Conservation (phyloP, 176 grass and related monocot genomes). For the Hordeum marinum region DNA sequence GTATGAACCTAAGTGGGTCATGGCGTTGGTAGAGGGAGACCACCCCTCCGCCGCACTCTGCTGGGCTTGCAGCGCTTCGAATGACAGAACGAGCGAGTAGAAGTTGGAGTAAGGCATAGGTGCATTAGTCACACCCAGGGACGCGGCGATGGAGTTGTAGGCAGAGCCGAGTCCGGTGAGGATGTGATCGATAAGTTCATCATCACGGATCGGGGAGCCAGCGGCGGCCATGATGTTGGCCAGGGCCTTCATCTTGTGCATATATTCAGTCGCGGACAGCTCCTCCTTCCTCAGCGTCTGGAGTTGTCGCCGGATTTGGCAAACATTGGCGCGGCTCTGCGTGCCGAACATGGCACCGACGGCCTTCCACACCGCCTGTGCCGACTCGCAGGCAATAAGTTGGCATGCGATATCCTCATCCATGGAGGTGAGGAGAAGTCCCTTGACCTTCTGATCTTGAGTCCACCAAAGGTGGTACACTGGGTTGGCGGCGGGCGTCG, state of each 20-base stretch:
- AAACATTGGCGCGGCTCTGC: not conserved
- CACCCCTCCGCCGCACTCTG: too few relatives aligned
- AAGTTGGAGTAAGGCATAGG: too few relatives aligned
- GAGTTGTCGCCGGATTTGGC: not conserved
- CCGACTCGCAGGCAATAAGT: not conserved
- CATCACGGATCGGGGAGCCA: too few relatives aligned
- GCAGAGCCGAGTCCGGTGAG: too few relatives aligned
- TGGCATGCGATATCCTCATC: not conserved
- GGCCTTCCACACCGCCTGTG: rapidly evolving
- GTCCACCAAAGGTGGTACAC: not conserved
- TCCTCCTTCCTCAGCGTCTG: not conserved
- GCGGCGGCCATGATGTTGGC: not conserved
- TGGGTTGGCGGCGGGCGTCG: too few relatives aligned
- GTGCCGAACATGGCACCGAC: not conserved
- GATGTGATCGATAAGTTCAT: too few relatives aligned
- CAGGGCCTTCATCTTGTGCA: not conserved
- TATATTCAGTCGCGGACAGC: not conserved
- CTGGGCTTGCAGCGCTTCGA: too few relatives aligned
- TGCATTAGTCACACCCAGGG: too few relatives aligned
- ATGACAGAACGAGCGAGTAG: too few relatives aligned
- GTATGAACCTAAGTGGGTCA: too few relatives aligned
- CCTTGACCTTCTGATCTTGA: not conserved
- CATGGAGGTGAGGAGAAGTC: not conserved
- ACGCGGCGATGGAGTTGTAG: too few relatives aligned
- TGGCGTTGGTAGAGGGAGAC: too few relatives aligned